Conservation (phyloP, 176 grass and related monocot species). For the Zoysia japonica region DNA sequence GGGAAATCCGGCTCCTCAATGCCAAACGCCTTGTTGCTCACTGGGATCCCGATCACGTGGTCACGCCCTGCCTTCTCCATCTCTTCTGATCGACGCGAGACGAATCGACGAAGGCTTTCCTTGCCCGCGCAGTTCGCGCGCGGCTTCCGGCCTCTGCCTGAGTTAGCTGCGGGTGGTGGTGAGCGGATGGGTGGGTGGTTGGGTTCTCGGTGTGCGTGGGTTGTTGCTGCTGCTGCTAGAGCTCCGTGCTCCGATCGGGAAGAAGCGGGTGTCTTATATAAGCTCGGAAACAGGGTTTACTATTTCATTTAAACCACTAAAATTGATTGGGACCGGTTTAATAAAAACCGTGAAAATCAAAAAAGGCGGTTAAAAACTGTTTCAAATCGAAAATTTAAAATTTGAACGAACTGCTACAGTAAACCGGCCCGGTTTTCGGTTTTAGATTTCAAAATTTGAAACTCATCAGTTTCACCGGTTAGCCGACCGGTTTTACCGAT, state of each 20-base stretch:
- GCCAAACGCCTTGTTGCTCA: conserved; percentile 60
- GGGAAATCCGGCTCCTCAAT: conserved; percentile 62
- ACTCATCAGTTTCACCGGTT: too few species aligned
- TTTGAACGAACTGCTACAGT: too few species aligned
- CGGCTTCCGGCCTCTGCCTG: conserved; percentile 19
- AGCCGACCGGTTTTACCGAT: too few species aligned
- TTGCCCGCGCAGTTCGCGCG: conserved; percentile 22
- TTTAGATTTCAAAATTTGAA: too few species aligned
- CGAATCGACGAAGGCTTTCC: background rate
- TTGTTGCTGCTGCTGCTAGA: conserved; percentile 33
- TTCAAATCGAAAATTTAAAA: too few species aligned
- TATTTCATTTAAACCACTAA: too few species aligned
- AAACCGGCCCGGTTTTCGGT: too few species aligned
- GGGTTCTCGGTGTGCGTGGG: conserved; percentile 13
- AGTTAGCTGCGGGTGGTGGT: conserved; percentile 1
- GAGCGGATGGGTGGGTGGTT: background rate
- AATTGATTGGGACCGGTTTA: too few species aligned
- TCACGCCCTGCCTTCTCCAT: conserved; percentile 49
- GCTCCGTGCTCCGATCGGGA: conserved; percentile 43
- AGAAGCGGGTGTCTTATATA: conserved; percentile 59
- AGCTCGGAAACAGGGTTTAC: background rate
- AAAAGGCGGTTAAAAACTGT: too few species aligned
- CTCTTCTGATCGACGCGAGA: background rate
- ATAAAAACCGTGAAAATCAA: too few species aligned
- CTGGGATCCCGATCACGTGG: conserved; percentile 76